A percentile compares a stretch with the other conserved stretches of the same genome.
Conservation (phyloP, 108 stramenopile genomes). For the Hondaea fermentalgiana region DNA sequence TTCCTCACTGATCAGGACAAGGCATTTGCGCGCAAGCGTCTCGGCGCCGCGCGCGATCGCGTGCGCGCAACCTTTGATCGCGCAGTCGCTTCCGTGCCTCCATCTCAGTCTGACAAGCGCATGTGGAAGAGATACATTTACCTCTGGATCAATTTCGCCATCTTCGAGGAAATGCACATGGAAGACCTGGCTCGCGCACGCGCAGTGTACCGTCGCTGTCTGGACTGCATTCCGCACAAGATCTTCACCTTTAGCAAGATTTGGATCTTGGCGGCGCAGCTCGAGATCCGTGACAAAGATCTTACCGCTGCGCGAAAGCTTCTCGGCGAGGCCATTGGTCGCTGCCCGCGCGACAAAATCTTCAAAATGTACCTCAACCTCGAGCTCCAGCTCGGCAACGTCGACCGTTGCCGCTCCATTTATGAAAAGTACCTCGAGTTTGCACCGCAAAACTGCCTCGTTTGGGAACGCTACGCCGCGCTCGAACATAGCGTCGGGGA, state of each 20-base stretch:
- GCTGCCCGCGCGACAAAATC: conserved; percentile 83
- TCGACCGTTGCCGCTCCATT: conserved; percentile 86
- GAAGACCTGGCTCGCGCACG: conserved; percentile 55
- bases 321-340: conserved; percentile 81
- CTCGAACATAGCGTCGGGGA: conserved; percentile 88
- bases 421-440: conserved; percentile 86
- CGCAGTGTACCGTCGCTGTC: conserved; percentile 75
- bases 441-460: conserved; percentile 75
- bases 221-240: conserved; percentile 81
- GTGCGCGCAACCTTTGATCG: conserved; percentile 84
- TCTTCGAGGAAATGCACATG: conserved; percentile 79
- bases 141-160: conserved; percentile 91
- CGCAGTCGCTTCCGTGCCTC: conserved; percentile 73
- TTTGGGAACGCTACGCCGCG: conserved; percentile 81
- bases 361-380: conserved; percentile 85
- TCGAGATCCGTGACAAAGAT: conserved; percentile 81
- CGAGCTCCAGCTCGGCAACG: conserved; percentile 89
- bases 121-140: conserved; percentile 95
- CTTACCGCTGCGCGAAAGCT: conserved; percentile 78
- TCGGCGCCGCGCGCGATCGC: background rate
- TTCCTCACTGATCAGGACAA: conserved; percentile 21
- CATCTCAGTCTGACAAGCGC: conserved; percentile 70
- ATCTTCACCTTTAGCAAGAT: conserved; percentile 89
- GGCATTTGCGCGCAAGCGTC: background rate
- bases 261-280: conserved; percentile 87